Evolutionary conservation across 306 rosid genomes (phyloP).

Genomic region (Crataegus laevigata): DNA sequence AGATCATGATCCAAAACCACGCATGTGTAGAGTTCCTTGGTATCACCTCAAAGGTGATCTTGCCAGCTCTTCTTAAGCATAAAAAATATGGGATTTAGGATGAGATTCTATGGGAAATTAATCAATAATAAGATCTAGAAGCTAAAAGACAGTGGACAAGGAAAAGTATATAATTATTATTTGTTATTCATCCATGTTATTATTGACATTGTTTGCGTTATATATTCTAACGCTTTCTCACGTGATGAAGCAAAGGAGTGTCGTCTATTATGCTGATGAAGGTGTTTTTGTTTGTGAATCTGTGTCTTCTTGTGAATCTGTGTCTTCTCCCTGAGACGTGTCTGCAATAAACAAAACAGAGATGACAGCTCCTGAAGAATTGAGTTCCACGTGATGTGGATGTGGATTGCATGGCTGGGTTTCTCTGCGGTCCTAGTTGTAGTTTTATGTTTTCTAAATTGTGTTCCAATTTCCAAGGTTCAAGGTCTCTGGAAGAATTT

Average conservation of each 20-base stretch:
- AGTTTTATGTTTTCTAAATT: neutral
- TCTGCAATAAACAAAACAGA: conserved; percentile 11
- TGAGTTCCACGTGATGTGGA: neutral
- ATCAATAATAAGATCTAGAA: neutral
- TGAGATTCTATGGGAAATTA: neutral
- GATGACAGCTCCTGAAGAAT: conserved; percentile 16
- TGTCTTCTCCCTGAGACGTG: conserved; percentile 23
- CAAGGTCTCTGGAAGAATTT: neutral
- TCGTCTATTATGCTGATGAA: conserved; percentile 41
- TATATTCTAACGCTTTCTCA: neutral
- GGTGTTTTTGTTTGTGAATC: conserved; percentile 16
- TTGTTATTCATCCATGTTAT: neutral
- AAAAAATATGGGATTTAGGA: neutral
- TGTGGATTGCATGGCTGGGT: neutral
- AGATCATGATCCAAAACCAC: conserved; percentile 31
- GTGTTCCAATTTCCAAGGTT: conserved; percentile 4
- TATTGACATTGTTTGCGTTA: neutral
- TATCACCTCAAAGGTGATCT: conserved; percentile 15
- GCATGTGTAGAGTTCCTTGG: conserved; percentile 45
- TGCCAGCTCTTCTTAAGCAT: conserved; percentile 6
- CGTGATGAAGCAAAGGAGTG: conserved; percentile 14
- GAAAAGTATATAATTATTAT: neutral
- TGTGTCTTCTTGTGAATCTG: neutral
- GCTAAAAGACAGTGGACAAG: neutral
- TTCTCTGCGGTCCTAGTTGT: neutral